phyloP scores from a whole-genome alignment of 129 eudicot genomes.

The Apium graveolens region DNA sequence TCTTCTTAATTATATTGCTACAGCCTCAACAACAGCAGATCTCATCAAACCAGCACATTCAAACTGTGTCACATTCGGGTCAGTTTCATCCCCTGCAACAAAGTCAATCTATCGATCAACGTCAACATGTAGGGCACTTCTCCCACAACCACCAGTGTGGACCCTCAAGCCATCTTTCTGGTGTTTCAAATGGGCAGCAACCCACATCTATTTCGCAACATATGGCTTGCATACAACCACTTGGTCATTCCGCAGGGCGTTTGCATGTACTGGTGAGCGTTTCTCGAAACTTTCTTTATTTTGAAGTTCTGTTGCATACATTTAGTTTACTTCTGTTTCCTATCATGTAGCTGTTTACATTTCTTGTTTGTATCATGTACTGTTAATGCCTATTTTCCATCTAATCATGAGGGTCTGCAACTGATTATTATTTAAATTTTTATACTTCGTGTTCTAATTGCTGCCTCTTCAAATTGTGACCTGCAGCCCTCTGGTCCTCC shows the following conservation, averaged over 20 bases:
- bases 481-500: conserved; percentile 83
- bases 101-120: conserved; percentile 47
- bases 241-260: conserved; percentile 70
- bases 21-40: conserved; percentile 59
- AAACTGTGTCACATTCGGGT: conserved; percentile 48
- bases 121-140: conserved; percentile 42
- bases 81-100: conserved; percentile 61
- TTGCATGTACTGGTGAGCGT: conserved; percentile 60
- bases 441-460: neutral
- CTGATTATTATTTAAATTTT: neutral
- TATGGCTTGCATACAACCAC: conserved; percentile 60
- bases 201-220: conserved; percentile 54
- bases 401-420: neutral
- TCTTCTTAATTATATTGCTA: conserved; percentile 9
- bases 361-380: neutral
- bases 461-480: conserved; percentile 1
- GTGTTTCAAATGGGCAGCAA: conserved; percentile 55
- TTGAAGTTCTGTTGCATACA: neutral
- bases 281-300: neutral
- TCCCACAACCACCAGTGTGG: conserved; percentile 65
- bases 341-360: neutral
- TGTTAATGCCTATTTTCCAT: neutral
- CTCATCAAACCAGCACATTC: conserved; percentile 61
- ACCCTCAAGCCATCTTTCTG: conserved; percentile 52
- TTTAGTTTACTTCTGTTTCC: neutral